Evolutionary conservation across 768 basidiomycete species (phyloP).

Genomic region (Mycena vitilis): DNA sequence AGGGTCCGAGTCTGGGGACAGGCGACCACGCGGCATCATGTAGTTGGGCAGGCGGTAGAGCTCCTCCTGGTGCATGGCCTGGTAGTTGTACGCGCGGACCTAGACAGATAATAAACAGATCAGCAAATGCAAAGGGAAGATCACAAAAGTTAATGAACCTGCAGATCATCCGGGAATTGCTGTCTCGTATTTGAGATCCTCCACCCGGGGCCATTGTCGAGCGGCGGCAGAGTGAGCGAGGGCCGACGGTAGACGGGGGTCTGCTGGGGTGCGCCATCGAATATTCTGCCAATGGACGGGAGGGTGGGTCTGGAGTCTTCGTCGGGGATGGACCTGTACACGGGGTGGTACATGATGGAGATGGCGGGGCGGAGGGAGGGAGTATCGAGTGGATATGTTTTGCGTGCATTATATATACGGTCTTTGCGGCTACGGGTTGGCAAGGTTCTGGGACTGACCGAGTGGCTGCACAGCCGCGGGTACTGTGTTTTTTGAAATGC

Average conservation of each 20-base stretch:
- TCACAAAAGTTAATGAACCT: conserved; percentile 8
- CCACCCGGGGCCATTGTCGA: conserved; percentile 33
- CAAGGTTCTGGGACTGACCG: conserved; percentile 18
- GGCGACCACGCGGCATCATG: conserved; percentile 30
- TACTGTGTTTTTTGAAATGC: conserved; percentile 14
- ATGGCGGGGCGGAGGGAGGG: not conserved
- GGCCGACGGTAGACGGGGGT: conserved; percentile 30
- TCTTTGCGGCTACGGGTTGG: conserved; percentile 12
- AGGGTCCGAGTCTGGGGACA: conserved; percentile 34
- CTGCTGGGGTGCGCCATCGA: conserved; percentile 32
- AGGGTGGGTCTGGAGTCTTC: conserved; percentile 38
- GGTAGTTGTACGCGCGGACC: conserved; percentile 23
- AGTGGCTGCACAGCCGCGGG: conserved; percentile 5
- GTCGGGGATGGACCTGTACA: conserved; percentile 25
- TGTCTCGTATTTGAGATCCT: conserved; percentile 4
- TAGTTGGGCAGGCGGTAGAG: conserved; percentile 26
- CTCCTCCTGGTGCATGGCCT: conserved; percentile 25
- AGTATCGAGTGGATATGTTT: not conserved
- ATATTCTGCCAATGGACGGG: conserved; percentile 42
- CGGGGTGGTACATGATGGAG: conserved; percentile 29
- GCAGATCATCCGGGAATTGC: conserved; percentile 24
- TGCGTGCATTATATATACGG: not conserved
- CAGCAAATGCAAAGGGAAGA: not conserved
- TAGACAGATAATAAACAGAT: not conserved
- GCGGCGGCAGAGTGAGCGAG: conserved; percentile 34